phyloP scores from a whole-genome alignment of 768 basidiomycete species.

The Boletales sp. region DNA sequence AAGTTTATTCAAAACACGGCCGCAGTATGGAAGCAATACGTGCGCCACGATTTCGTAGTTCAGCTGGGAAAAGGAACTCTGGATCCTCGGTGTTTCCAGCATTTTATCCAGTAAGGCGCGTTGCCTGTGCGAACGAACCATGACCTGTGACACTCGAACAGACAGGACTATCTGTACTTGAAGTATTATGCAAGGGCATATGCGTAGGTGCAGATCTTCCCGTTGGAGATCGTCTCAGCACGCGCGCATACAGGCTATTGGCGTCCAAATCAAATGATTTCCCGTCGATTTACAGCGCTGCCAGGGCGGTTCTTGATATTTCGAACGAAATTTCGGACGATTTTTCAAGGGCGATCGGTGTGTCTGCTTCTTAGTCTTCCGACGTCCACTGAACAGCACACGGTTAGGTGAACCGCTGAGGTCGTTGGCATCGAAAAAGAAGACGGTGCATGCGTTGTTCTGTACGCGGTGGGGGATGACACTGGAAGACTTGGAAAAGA shows the following conservation, averaged over 20 bases:
- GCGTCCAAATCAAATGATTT: slow-evolving; percentile 75
- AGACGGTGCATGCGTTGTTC: slow-evolving; percentile 64
- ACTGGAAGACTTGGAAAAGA: slow-evolving; percentile 53
- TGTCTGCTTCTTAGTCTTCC: no score
- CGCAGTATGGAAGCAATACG: slow-evolving; percentile 65
- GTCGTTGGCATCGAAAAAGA: slow-evolving; percentile 17
- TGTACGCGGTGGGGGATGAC: slow-evolving; percentile 71
- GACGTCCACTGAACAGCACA: no score
- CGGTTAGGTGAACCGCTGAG: no score
- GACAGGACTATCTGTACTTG: slow-evolving; percentile 80
- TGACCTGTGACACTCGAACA: slow-evolving; percentile 22
- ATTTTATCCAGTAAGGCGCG: slow-evolving; percentile 73
- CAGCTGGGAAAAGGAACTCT: slow-evolving; percentile 73
- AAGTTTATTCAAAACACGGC: slow-evolving; percentile 58
- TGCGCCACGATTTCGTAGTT: slow-evolving; percentile 81
- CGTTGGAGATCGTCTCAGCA: no score
- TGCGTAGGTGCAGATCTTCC: slow-evolving; percentile 38
- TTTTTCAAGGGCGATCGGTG: no score
- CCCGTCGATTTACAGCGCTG: slow-evolving; percentile 56
- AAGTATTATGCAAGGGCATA: slow-evolving; percentile 86
- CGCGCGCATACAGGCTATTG: slow-evolving; percentile 48
- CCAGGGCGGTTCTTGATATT: slow-evolving; percentile 60
- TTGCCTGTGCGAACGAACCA: background rate
- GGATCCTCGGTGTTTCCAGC: slow-evolving; percentile 60
- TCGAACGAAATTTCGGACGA: slow-evolving; percentile 43